These are phyloP conservation scores for Nitzschia sp. DNA, from an alignment of 108 stramenopile genomes.

Conservation along the genomic window DNA sequence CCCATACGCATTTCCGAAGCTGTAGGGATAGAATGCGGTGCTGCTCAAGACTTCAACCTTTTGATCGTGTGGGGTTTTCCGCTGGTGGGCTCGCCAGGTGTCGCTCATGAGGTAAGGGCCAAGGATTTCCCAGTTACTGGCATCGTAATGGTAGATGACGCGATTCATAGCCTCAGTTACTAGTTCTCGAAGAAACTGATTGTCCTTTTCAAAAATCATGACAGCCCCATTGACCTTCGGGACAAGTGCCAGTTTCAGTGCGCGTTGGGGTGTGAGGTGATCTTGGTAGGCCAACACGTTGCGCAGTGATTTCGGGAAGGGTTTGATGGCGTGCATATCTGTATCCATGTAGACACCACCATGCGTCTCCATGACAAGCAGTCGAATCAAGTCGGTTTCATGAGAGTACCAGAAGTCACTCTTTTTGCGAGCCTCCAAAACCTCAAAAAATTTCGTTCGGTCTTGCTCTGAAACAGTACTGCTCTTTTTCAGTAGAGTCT, in stretches of 20 bases:
- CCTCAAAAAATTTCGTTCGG: neutral
- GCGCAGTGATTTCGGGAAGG: constrained; percentile 1
- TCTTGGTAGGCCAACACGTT: constrained; percentile 5
- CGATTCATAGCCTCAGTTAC: neutral
- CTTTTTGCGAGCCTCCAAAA: neutral
- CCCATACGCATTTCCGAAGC: neutral
- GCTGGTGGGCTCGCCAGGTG: neutral
- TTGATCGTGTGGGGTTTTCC: neutral
- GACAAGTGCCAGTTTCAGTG: neutral
- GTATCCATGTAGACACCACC: constrained; percentile 3
- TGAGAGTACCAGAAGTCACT: constrained; percentile 3
- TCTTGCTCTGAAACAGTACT: neutral
- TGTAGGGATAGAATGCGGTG: neutral
- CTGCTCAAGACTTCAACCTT: neutral
- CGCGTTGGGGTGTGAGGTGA: neutral
- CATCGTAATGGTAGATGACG: neutral
- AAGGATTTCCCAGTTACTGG: neutral
- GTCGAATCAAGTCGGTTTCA: constrained; percentile 3
- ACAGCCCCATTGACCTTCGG: constrained; percentile 1
- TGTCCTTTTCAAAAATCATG: constrained; percentile 8
- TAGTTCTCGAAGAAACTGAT: neutral
- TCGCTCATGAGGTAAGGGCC: neutral
- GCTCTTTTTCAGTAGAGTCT: neutral
- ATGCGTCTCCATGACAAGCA: neutral
- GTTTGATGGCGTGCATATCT: neutral